Evolutionary conservation across 257 asterid species (phyloP), one percentile per base, ranked within the genome.

Genomic region (Ehretia macrophylla): DNA sequence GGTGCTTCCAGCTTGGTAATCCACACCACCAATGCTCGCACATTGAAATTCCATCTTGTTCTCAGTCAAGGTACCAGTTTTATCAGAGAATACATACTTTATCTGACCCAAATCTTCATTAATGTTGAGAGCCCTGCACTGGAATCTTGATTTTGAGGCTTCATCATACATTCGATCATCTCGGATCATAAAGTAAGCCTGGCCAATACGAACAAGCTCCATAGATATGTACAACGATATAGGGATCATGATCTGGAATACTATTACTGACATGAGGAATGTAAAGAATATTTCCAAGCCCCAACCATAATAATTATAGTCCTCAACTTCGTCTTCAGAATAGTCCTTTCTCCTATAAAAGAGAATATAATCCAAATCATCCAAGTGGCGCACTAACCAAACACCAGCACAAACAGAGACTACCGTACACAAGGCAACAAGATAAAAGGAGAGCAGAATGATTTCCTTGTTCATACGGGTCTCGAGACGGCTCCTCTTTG

Each of bases 141-240:
- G 99, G 72, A 93, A 93, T 60, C 95, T 87, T 4, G 97, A 69
- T 46, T 93, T 93, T 38, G 97, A 70, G 44, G 86, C 59, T 58
- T 77, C 70, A 51, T 93, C 99, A 18, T 64, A 67, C 97, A 93
- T 85, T 59, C 73, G 60, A 17, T 70, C 21, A 71, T 93, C 97
- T 42, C 81, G 75, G 68, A 89, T 82, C 99, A 93, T 93, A 63
- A 86, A 89, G 75, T 79, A 93, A 62, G 99, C 97, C 82, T 93
- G 99, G 58, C 99, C 99, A 58, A 89, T 85, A 56, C 99, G 97
- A 63, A 93, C 99, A 70, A 93, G 95, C 79, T 93, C 99, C 95
- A 93, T 80, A 27, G 99, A 89, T 77, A 93, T 89, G 78, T 93
- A 93, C 77, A 93, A 67, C 6, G 99, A 89, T 77, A 93, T 93